Evolutionary conservation across 2,329 filamentous ascomycete genomes (phyloP).

Genomic region (Colletotrichum sublineola): DNA sequence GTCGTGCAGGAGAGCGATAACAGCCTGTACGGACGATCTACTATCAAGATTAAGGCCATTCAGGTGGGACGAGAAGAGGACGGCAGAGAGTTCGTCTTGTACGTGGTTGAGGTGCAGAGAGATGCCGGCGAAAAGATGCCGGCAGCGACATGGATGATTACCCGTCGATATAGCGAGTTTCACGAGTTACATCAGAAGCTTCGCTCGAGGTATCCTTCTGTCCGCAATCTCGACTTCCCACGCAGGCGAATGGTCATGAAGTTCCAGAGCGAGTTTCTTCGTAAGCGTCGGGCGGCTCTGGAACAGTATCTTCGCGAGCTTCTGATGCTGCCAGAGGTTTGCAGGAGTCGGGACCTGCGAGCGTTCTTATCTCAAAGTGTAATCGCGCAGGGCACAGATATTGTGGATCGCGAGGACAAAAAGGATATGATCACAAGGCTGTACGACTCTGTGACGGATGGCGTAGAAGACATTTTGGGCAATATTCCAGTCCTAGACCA

Average conservation of each 20-base stretch:
- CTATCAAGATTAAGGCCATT: conserved; percentile 89
- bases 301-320: conserved; percentile 89
- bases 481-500: conserved; percentile 97
- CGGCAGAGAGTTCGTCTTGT: conserved; percentile 92
- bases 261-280: conserved; percentile 93
- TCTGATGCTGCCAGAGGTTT: conserved; percentile 90
- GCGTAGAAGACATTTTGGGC: conserved; percentile 97
- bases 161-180: conserved; percentile 96
- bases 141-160: conserved; percentile 92
- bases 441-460: conserved; percentile 96
- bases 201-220: conserved; percentile 85
- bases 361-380: conserved; percentile 93
- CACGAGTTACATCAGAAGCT: conserved; percentile 94
- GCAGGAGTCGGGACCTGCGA: conserved; percentile 90
- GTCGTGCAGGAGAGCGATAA: conserved; percentile 98
- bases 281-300: conserved; percentile 85
- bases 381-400: conserved; percentile 72
- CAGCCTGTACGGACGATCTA: conserved; percentile 92
- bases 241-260: conserved; percentile 95
- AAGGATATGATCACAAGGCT: conserved; percentile 93
- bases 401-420: conserved; percentile 73
- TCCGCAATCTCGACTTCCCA: conserved; percentile 92
- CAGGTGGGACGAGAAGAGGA: conserved; percentile 94
- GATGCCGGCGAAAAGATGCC: conserved; percentile 96
- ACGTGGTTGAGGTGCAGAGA: conserved; percentile 90